Percentiles rank a stretch among this genome's conserved stretches.
Conservation (phyloP, 2,329 filamentous ascomycete species). For the Colletotrichum filicis region DNA sequence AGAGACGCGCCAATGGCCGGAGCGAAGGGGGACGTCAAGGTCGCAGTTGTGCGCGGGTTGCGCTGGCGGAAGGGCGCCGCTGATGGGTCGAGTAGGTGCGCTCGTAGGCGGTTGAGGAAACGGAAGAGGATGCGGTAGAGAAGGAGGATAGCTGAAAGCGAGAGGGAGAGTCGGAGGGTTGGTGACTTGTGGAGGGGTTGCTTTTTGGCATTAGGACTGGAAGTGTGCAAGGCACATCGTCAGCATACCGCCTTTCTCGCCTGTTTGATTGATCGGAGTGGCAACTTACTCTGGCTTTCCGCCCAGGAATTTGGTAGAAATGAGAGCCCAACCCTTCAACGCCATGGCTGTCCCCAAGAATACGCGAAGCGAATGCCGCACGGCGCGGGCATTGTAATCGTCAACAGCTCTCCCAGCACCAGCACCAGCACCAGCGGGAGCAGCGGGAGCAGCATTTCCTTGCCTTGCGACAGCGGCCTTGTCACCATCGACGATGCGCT, state of each 20-base stretch:
- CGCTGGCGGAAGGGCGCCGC: conserved; percentile 83
- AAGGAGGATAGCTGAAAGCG: conserved; percentile 85
- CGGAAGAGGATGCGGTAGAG: conserved; percentile 91
- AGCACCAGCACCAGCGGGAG: conserved; percentile 43
- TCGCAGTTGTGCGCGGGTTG: conserved; percentile 79
- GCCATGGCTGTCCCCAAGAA: conserved; percentile 73
- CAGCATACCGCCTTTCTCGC: neutral
- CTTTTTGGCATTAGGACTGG: conserved; percentile 50
- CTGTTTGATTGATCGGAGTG: neutral
- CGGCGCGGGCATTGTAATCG: conserved; percentile 76
- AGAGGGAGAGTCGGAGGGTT: conserved; percentile 82
- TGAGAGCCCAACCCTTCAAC: conserved; percentile 69
- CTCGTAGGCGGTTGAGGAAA: conserved; percentile 84
- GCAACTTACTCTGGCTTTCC: conserved; percentile 57
- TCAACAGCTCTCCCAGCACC: conserved; percentile 51
- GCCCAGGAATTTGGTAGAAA: conserved; percentile 60
- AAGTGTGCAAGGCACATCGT: neutral
- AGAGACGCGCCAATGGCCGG: conserved; percentile 92
- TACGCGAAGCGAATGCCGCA: conserved; percentile 77
- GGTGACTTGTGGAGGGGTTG: conserved; percentile 71
- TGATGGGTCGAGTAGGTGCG: conserved; percentile 81
- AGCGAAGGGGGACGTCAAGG: conserved; percentile 84
- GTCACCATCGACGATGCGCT: conserved; percentile 52
- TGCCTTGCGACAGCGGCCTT: conserved; percentile 42
- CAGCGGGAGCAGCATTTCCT: conserved; percentile 9